Evolutionary conservation across 352 stramenopile species (phyloP), one percentile per base, ranked within the genome.

Genomic region (Globisporangium uncinulatum): DNA sequence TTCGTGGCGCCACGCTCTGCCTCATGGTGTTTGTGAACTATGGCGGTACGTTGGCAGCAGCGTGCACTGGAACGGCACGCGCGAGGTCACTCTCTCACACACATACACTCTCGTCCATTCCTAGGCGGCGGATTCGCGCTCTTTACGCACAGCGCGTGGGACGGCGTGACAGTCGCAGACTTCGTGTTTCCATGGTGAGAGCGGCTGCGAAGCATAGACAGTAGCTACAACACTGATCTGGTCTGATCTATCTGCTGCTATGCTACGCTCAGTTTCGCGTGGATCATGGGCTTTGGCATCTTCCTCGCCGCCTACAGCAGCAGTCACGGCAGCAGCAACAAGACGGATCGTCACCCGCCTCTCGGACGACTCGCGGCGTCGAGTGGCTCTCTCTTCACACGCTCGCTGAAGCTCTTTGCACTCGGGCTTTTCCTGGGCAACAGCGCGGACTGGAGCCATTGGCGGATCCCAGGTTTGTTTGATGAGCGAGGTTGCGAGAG

Each of bases 11-110:
- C 32, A 88, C 81, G 10, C 71, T 96, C 52, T 76, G 68, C 54
- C 41, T 85, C 34, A 95, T 96, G 86, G 74, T 96, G 15, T 95
- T 96, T 61, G 81, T 91, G 51, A 96, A 96, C 54, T 94, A 95
- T 60, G 86, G 86, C 57, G 84, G 73, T 75, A 21, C 4, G 34
- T 52, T 45, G 44, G 17, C 19, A 46, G 41, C 24, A 29, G 24
- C 24, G 24, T 29, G 24, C 24, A 29, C 10, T 45, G 39, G 39
- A 9, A 52, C 49, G 14, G 5, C 31, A 8, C n/a, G 42, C 3
- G 42, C 5, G 41, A 11, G 17, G 31, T 36, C 61, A 17, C 46
- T 47, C 6, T 46, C 46, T 59, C 15, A 10, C 24, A 29, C 24
- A 29, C 24, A 29, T 29, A 29, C 24, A 29, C 24, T 29, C 24